A percentile compares a stretch with the other conserved stretches of the same genome.
These are phyloP conservation scores for Trichosanthes cucumerina DNA, from an alignment of 306 rosid genomes.

Conservation along the genomic window DNA sequence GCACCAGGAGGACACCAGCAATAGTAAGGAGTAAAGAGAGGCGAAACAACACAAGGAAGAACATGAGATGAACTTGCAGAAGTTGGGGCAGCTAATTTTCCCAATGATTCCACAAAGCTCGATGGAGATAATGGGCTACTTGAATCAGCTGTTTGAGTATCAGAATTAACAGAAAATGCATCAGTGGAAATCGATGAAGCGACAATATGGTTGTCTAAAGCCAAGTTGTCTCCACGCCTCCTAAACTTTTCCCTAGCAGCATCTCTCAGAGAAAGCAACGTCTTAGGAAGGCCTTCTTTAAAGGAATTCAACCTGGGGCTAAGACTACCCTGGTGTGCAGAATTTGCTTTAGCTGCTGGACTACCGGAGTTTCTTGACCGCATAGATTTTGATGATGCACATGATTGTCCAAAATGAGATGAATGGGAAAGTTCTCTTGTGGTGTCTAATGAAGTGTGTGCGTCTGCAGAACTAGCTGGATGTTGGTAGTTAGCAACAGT, in stretches of 20 bases:
- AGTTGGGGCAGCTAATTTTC: slow-evolving; percentile 35
- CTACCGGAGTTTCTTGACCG: slow-evolving; percentile 52
- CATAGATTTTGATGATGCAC: slow-evolving; percentile 43
- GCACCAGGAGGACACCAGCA: slow-evolving; percentile 85
- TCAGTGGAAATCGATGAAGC: slow-evolving; percentile 22
- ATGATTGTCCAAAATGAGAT: slow-evolving; percentile 32
- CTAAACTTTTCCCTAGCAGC: slow-evolving; percentile 63
- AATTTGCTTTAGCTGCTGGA: slow-evolving; percentile 50
- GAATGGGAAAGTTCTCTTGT: slow-evolving; percentile 22
- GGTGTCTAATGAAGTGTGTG: slow-evolving; percentile 17
- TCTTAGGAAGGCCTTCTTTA: slow-evolving; percentile 71
- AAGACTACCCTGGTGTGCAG: slow-evolving; percentile 58
- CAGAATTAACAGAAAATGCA: slow-evolving; percentile 21
- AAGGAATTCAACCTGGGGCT: slow-evolving; percentile 87
- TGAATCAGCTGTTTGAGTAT: slow-evolving; percentile 23
- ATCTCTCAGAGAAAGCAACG: slow-evolving; percentile 45
- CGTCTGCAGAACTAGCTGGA: slow-evolving; percentile 24
- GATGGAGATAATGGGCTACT: slow-evolving; percentile 34
- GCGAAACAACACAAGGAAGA: slow-evolving; percentile 35
- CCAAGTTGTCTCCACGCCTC: slow-evolving; percentile 46
- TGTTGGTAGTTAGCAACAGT: slow-evolving; percentile 23
- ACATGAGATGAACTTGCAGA: slow-evolving; percentile 31
- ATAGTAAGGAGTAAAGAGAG: slow-evolving; percentile 76
- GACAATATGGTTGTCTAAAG: slow-evolving; percentile 32
- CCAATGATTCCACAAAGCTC: slow-evolving; percentile 47